These are phyloP conservation scores for Phaeosphaeria sp. DNA, from an alignment of 2,329 filamentous ascomycete genomes.

Conservation along the genomic window DNA sequence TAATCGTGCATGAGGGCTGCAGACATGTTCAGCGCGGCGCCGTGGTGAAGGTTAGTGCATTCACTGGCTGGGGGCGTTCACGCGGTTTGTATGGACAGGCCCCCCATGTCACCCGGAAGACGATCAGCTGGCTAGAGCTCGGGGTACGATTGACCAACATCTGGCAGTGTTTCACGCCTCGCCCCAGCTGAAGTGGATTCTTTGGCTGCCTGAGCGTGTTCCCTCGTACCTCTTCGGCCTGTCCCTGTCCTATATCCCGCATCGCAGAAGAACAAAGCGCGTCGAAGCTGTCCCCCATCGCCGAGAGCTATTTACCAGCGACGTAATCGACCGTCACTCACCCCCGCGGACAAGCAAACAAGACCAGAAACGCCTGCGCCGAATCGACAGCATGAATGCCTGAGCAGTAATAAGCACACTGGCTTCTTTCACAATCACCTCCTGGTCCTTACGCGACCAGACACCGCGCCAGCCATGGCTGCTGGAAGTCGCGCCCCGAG, in stretches of 20 bases:
- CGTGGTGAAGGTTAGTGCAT: not conserved
- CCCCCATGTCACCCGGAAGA: not conserved
- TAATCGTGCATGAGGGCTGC: conserved; percentile 2
- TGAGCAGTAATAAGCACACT: not conserved
- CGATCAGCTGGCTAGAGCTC: not conserved
- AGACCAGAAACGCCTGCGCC: conserved; percentile 10
- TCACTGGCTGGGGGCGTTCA: not conserved
- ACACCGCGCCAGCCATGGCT: conserved; percentile 21
- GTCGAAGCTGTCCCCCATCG: conserved; percentile 2
- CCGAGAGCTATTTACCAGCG: conserved; percentile 3
- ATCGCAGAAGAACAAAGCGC: not conserved
- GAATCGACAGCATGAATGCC: conserved; percentile 1
- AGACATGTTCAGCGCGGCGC: conserved; percentile 10
- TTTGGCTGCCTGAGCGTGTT: not conserved
- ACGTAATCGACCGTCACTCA: conserved; percentile 20
- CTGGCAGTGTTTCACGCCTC: conserved; percentile 1
- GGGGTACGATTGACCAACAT: not conserved
- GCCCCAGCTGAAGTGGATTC: not conserved
- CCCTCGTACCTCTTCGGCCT: not conserved
- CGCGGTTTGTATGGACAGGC: not conserved
- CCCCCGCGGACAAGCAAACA: conserved; percentile 5
- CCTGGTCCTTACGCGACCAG: not conserved
- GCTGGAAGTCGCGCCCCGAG: conserved; percentile 30
- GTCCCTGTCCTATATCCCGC: not conserved
- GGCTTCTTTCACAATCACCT: not conserved